Evolutionary conservation across 805 yeast genomes (phyloP).

Genomic region (Groenewaldozyma tartarivorans): DNA sequence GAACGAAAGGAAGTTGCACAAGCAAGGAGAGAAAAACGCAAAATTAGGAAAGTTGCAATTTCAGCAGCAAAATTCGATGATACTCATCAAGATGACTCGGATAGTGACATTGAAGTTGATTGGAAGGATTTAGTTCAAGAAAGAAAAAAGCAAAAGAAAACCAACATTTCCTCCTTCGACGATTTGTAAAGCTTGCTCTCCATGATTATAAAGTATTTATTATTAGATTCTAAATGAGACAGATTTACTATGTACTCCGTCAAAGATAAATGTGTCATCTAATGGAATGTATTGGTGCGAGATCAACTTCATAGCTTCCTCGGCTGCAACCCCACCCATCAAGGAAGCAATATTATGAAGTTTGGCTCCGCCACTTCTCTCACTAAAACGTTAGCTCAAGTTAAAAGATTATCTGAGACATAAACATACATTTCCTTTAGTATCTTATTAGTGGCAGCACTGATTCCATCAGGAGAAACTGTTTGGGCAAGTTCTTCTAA

Average conservation of each 20-base stretch:
- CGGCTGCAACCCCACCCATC: conserved; percentile 79
- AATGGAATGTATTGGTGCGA: conserved; percentile 78
- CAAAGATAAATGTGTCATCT: conserved; percentile 59
- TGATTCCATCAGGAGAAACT: too few species aligned
- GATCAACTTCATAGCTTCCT: conserved; percentile 66
- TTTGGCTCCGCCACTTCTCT: conserved; percentile 29
- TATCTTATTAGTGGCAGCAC: not conserved
- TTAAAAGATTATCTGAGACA: conserved; percentile 8
- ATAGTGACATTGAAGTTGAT: conserved; percentile 47
- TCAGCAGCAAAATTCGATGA: conserved; percentile 32
- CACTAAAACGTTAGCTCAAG: conserved; percentile 6
- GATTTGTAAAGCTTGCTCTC: conserved; percentile 13
- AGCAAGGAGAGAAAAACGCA: conserved; percentile 59
- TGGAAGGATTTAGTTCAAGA: conserved; percentile 79
- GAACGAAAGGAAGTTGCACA: conserved; percentile 52
- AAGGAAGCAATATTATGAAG: conserved; percentile 54
- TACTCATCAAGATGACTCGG: conserved; percentile 27
- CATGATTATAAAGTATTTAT: not conserved
- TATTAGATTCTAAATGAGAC: conserved; percentile 8
- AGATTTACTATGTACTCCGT: conserved; percentile 51
- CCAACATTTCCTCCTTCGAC: conserved; percentile 17
- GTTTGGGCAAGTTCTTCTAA: not conserved
- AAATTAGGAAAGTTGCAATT: conserved; percentile 54
- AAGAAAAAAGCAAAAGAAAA: conserved; percentile 40
- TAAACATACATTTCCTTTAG: conserved; percentile 2